Evolutionary conservation across 192 early-diverging fungal genomes (phyloP), one percentile per base, ranked within the genome.

Genomic region (Entomortierella parvispora): DNA sequence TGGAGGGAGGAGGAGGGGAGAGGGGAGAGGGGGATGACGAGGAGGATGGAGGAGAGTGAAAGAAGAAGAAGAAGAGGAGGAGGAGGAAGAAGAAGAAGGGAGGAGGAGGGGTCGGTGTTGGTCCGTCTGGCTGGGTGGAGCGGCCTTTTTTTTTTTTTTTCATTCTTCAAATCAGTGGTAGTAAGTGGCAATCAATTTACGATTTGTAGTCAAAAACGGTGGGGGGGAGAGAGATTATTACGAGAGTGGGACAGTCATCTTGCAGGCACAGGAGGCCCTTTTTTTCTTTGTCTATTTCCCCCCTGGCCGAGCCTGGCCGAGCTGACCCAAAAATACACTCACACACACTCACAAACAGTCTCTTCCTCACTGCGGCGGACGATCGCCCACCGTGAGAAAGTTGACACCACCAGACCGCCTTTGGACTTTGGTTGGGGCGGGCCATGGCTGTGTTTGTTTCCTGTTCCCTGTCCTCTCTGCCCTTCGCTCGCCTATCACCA

Each of bases 381-480:
- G 23, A 26, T 52, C 26, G 50, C 23, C 4, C 26, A 52, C 50
- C 50, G 50, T 52, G 50, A 52, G 50, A 52, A 52, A 52, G 50
- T 52, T 25, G 23, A 25, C 20, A 26, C 1, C 18, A 52, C 23
- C 26, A 18, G 37, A 40, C 12, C 37, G 37, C 37, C 37, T 5
- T 40, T 40, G 5, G 37, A 40, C 37, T 40, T 40, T 40, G 37
- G 37, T 40, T 40, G 37, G 37, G 37, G 37, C 5, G 37, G 37
- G 37, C 5, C 5, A 40, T 40, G 37, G 37, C 37, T 9, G 5
- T 40, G 12, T 40, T 40, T 9, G 46, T 9, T 22, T 48, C n/a
- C 23, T 48, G 46, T 22, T 22, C 46, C 18, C n/a, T 22, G 23
- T 48, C 23, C 18, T 51, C n/a, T 14, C 26, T 52, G 15, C 26